Conservation (phyloP, 192 early-diverging fungal genomes). For the Kickxella alabastrina region DNA sequence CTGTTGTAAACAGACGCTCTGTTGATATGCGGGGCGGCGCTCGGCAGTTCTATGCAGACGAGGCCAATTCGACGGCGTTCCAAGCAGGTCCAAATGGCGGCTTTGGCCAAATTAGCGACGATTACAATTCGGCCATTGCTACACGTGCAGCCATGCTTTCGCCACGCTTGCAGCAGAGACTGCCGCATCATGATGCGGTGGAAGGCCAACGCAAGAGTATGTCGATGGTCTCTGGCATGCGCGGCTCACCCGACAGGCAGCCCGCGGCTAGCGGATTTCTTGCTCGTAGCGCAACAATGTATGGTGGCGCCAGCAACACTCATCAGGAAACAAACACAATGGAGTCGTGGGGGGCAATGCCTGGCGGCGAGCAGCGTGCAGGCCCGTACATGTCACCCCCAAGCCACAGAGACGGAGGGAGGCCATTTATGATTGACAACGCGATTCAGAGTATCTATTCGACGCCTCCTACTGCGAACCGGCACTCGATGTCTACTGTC, state of each 20-base stretch:
- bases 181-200: not conserved
- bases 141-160: slow-evolving; percentile 2
- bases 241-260: slow-evolving; percentile 1
- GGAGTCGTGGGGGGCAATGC: slow-evolving; percentile 26
- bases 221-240: slow-evolving; percentile 1
- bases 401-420: slow-evolving; percentile 13
- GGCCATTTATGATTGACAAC: slow-evolving; percentile 8
- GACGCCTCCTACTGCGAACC: slow-evolving; percentile 38
- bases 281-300: slow-evolving; percentile 1
- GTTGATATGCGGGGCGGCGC: too few species aligned
- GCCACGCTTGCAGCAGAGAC: slow-evolving; percentile 2
- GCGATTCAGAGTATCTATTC: slow-evolving; percentile 15
- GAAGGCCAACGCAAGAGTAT: slow-evolving; percentile 4
- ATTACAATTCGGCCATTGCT: not conserved
- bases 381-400: slow-evolving; percentile 6
- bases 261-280: not conserved
- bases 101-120: too few species aligned
- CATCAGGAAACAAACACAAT: slow-evolving; percentile 27
- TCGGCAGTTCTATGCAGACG: too few species aligned
- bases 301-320: slow-evolving; percentile 1
- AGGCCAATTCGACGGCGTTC: not conserved
- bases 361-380: slow-evolving; percentile 3
- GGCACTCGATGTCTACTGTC: slow-evolving; percentile 35
- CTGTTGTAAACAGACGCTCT: too few species aligned
- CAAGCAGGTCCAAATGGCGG: not conserved